These are phyloP conservation scores for Entomortierella lignicola DNA, from an alignment of 192 early-diverging fungal genomes.

Conservation along the genomic window DNA sequence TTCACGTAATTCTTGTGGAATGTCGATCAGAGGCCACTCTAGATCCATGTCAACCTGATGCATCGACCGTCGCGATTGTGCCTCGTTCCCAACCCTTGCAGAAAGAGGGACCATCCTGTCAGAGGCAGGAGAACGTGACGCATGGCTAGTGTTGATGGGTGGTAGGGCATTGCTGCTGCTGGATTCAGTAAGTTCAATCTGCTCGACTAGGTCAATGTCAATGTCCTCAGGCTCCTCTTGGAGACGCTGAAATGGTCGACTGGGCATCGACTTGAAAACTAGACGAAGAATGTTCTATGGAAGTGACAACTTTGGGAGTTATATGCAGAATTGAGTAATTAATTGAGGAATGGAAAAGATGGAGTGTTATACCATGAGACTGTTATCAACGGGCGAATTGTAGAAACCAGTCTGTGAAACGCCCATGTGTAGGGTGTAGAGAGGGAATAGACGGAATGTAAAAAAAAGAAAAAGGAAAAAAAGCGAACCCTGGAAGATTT, in stretches of 20 bases:
- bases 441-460: neutral
- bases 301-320: too few species aligned
- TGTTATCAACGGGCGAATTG: too few species aligned
- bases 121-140: conserved; percentile 26
- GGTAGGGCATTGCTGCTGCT: conserved; percentile 2
- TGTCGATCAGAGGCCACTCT: conserved; percentile 57
- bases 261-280: conserved; percentile 3
- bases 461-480: neutral
- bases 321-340: too few species aligned
- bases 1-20: conserved; percentile 52
- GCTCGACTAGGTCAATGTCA: conserved; percentile 27
- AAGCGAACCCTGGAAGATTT: too few species aligned
- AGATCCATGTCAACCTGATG: conserved; percentile 44
- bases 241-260: conserved; percentile 43
- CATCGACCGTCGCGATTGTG: conserved; percentile 35
- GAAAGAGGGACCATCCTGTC: conserved; percentile 31
- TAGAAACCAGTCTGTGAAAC: too few species aligned
- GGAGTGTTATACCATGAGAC: too few species aligned
- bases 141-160: too few species aligned
- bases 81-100: conserved; percentile 17
- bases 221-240: conserved; percentile 45
- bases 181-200: conserved; percentile 42
- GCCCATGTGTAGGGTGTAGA: too few species aligned
- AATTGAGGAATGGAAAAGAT: too few species aligned
- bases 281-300: too few species aligned